Base-by-base conservation (phyloP, 345 rosid genomes). In the Eucalyptus sp. region DNA sequence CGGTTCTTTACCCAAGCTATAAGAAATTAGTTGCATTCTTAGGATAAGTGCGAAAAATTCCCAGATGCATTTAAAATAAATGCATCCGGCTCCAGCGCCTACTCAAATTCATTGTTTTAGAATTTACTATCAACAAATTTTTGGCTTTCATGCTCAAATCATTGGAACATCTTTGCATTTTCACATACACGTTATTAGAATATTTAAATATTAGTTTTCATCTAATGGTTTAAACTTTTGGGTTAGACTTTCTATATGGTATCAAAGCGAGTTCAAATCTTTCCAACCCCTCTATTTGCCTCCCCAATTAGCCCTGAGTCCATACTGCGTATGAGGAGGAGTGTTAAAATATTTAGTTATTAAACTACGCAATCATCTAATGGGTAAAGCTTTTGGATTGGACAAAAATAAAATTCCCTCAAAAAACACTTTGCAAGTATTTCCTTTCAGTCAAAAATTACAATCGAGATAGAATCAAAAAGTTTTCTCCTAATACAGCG, bases 151-250 rank as follows among this genome's bases (percentile, higher is more conserved):
- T 25, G 66, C 13, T 25, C 66, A 25, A 58, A 3, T 58, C n/a
- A 25, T 58, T 25, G 66, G 14, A 58, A 58, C n/a, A 25, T 58
- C 66, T 54, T 54, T 54, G 27, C 27, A 54, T 54, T 22, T 54
- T 54, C 4, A 0, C 27, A 56, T 20, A 22, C 27, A 56, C 27
- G 0, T 51, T 18, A 0, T 51, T 56, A 22, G 29, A 56, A 56
- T 24, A 56, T 22, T 56, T 56, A 56, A 56, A 8, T 24, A 56
- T 10, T 56, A 22, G 27, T 5, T 1, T 56, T 56, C 62, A 56
- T 56, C 12, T 9, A 56, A 22, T 10, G 24, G 0, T 56, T 1
- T 22, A 22, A 22, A 56, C 0, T 56, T 22, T 56, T 56, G 5
- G 13, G 12, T 56, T 22, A 56, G 0, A 56, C 44, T 68, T 31